A percentile compares a stretch with the other conserved stretches of the same genome.
phyloP scores from a whole-genome alignment of 768 basidiomycete species.

The Clitopilus hobsonii region DNA sequence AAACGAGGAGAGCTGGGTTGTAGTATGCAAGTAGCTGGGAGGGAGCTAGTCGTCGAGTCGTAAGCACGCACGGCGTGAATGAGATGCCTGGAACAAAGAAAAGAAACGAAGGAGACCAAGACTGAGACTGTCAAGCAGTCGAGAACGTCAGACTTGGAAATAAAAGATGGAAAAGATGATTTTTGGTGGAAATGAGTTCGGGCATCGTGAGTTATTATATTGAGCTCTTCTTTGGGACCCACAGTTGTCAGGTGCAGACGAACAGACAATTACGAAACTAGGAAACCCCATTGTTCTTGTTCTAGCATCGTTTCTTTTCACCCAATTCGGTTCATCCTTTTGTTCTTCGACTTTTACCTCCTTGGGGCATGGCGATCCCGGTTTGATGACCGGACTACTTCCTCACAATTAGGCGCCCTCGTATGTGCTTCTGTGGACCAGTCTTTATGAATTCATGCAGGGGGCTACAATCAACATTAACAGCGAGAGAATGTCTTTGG shows the following conservation, averaged over 20 bases:
- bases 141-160: background rate
- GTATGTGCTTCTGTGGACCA: too few relatives aligned
- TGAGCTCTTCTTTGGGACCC: background rate
- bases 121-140: background rate
- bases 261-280: background rate
- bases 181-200: background rate
- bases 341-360: background rate
- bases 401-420: background rate
- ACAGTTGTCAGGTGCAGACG: background rate
- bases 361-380: background rate
- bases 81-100: conserved; percentile 4
- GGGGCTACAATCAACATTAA: too few relatives aligned
- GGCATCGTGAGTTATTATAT: background rate
- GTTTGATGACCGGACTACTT: background rate
- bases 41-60: conserved; percentile 8
- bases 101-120: conserved; percentile 14
- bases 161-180: background rate
- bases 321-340: background rate
- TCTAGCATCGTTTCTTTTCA: background rate
- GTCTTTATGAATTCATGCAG: too few relatives aligned
- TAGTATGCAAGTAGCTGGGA: conserved; percentile 9
- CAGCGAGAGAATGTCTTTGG: too few relatives aligned
- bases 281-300: background rate
- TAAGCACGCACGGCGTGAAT: conserved; percentile 32
- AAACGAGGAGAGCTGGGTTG: conserved; percentile 1